Percentiles rank a stretch among this genome's conserved stretches.
Conservation (phyloP, 768 basidiomycete species). For the Amanita muscaria region DNA sequence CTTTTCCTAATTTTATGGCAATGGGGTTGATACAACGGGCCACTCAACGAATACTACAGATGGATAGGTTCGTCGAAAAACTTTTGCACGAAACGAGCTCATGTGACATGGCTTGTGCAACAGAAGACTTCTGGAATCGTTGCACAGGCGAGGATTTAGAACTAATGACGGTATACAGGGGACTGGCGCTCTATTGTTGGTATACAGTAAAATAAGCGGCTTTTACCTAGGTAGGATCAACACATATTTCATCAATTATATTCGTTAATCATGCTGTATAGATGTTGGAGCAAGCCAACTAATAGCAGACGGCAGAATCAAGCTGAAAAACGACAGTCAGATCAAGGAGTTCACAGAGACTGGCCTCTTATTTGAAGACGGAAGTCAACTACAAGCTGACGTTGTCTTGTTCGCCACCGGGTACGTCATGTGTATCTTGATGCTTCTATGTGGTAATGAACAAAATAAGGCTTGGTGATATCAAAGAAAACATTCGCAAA, state of each 20-base stretch:
- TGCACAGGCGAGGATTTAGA: slow-evolving; percentile 40
- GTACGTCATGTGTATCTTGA: slow-evolving; percentile 12
- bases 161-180: slow-evolving; percentile 32
- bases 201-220: slow-evolving; percentile 34
- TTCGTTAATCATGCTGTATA: slow-evolving; percentile 13
- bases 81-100: background rate
- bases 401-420: slow-evolving; percentile 44
- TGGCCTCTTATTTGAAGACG: slow-evolving; percentile 38
- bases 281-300: slow-evolving; percentile 48
- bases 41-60: slow-evolving; percentile 19
- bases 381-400: slow-evolving; percentile 35
- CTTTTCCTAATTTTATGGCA: slow-evolving; percentile 30
- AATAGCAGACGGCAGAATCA: slow-evolving; percentile 58
- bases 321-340: slow-evolving; percentile 47
- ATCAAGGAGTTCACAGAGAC: slow-evolving; percentile 33
- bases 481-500: slow-evolving; percentile 26
- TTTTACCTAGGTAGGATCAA: slow-evolving; percentile 47
- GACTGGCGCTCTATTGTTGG: slow-evolving; percentile 31
- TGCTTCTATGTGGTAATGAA: background rate
- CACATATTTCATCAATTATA: background rate
- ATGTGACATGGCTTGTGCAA: background rate
- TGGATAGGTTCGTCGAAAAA: slow-evolving; percentile 25
- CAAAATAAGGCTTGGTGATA: slow-evolving; percentile 33
- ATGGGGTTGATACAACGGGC: slow-evolving; percentile 15
- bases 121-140: slow-evolving; percentile 37